Conservation (phyloP, 805 yeast genomes). For the Candida railenensis region DNA sequence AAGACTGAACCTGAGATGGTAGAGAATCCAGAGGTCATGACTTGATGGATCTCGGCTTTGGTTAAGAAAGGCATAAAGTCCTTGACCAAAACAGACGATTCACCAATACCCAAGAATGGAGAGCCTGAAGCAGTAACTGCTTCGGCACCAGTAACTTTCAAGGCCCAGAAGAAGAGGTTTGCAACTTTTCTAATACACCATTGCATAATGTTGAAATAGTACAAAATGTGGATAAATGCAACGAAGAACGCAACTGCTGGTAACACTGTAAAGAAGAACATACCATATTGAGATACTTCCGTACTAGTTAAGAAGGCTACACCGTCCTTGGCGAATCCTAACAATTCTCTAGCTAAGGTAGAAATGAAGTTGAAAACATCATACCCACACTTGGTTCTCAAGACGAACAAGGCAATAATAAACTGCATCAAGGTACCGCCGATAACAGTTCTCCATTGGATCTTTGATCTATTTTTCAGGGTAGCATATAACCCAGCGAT, state of each 20-base stretch:
- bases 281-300: constrained; percentile 37
- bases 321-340: constrained; percentile 58
- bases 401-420: constrained; percentile 58
- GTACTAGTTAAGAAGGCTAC: constrained; percentile 54
- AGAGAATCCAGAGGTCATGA: constrained; percentile 62
- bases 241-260: constrained; percentile 67
- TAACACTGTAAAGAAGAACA: constrained; percentile 57
- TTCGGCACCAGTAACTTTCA: constrained; percentile 62
- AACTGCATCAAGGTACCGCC: constrained; percentile 61
- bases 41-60: constrained; percentile 59
- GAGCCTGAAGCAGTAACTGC: constrained; percentile 66
- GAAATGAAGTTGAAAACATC: constrained; percentile 63
- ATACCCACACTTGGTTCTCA: constrained; percentile 58
- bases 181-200: constrained; percentile 61
- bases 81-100: constrained; percentile 59
- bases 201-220: constrained; percentile 58
- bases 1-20: constrained; percentile 65
- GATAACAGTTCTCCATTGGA: constrained; percentile 60
- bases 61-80: constrained; percentile 60
- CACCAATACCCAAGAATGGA: constrained; percentile 67
- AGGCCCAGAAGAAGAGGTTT: constrained; percentile 57
- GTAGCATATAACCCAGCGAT: constrained; percentile 43
- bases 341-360: constrained; percentile 52
- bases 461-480: constrained; percentile 42
- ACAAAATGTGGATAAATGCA: constrained; percentile 59